phyloP scores from a whole-genome alignment of 2,329 filamentous ascomycete species.

The Graphiopsis chlorocephala region DNA sequence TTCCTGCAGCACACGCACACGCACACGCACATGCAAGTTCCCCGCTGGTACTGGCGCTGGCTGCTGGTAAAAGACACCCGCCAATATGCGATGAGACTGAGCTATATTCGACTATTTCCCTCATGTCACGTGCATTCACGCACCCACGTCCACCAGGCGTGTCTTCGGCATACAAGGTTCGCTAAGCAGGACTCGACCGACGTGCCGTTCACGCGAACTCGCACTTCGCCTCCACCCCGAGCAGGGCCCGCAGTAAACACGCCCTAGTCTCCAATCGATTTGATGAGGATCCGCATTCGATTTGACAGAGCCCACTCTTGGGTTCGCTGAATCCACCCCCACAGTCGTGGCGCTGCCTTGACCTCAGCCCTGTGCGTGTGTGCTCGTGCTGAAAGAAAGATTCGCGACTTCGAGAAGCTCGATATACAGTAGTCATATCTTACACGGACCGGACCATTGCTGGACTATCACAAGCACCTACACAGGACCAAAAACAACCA shows the following conservation, averaged over 20 bases:
- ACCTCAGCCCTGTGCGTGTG: neutral
- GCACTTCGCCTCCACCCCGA: neutral
- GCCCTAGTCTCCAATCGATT: neutral
- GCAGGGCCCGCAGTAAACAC: neutral
- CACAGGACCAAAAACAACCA: neutral
- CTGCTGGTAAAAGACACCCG: neutral
- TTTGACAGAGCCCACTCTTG: neutral
- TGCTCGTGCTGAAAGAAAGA: constrained; percentile 3
- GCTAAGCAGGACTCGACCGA: neutral
- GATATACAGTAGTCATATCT: neutral
- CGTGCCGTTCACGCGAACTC: neutral
- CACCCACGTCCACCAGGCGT: neutral
- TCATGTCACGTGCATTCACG: neutral
- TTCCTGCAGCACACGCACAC: neutral
- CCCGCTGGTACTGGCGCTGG: neutral
- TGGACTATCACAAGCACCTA: neutral
- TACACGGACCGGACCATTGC: neutral
- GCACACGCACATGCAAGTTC: constrained; percentile 1
- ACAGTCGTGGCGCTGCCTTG: neutral
- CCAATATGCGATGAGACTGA: neutral
- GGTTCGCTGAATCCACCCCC: neutral
- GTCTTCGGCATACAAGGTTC: neutral
- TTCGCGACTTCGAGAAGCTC: neutral
- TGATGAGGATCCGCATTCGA: neutral
- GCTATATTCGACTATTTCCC: neutral